These are phyloP conservation scores for Inonotus obliquus DNA, from an alignment of 1,284 basidiomycete genomes.

Conservation along the genomic window DNA sequence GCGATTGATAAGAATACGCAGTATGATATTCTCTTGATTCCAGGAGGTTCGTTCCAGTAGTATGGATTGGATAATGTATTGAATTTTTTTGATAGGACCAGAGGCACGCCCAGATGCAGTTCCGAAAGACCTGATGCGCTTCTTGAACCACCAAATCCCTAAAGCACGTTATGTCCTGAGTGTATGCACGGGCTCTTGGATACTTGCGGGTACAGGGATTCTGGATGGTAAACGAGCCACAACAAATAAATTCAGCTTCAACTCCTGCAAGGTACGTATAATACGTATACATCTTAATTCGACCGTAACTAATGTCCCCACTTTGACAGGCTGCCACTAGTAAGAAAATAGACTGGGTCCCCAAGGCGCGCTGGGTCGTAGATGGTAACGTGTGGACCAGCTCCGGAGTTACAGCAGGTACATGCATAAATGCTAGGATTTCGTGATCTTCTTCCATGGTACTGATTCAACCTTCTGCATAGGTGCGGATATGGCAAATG, in stretches of 20 bases:
- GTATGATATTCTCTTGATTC: constrained; percentile 27
- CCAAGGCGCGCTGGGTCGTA: constrained; percentile 35
- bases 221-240: constrained; percentile 27
- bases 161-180: constrained; percentile 22
- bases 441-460: neutral
- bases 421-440: neutral
- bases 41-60: constrained; percentile 22
- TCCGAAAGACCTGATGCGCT: constrained; percentile 19
- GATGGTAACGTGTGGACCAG: constrained; percentile 37
- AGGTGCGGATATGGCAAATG: constrained; percentile 33
- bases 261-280: constrained; percentile 19
- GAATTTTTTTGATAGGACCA: constrained; percentile 13
- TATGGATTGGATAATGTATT: neutral
- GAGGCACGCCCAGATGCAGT: constrained; percentile 16
- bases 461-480: neutral
- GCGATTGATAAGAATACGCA: constrained; percentile 21
- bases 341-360: constrained; percentile 30
- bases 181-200: constrained; percentile 27
- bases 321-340: constrained; percentile 23
- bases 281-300: neutral
- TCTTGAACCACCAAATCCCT: constrained; percentile 25
- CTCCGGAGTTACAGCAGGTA: constrained; percentile 36
- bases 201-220: constrained; percentile 24
- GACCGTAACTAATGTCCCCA: neutral
- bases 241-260: constrained; percentile 26